A percentile compares a stretch with the other conserved stretches of the same genome.
phyloP scores from a whole-genome alignment of 2,329 filamentous ascomycete genomes.

The Fusarium anguioides region DNA sequence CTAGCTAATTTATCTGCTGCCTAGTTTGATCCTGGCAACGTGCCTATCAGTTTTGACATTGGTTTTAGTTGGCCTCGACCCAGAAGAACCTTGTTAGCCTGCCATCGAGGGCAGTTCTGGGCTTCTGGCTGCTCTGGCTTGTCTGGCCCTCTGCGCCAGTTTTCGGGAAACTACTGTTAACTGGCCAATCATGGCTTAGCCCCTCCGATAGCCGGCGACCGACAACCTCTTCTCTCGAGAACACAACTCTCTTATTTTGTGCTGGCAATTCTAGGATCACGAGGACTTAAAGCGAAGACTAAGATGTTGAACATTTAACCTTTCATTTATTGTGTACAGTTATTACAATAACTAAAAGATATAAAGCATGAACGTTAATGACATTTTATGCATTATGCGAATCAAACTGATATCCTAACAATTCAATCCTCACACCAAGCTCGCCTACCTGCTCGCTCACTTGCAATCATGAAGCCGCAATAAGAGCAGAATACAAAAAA shows the following conservation, averaged over 20 bases:
- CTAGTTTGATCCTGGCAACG: constrained; percentile 3
- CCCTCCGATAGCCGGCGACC: constrained; percentile 43
- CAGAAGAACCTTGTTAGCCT: constrained; percentile 28
- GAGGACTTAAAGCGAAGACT: constrained; percentile 27
- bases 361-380: constrained; percentile 24
- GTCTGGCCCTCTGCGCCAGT: constrained; percentile 11
- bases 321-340: not conserved
- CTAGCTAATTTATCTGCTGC: constrained; percentile 24
- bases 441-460: constrained; percentile 11
- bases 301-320: not conserved
- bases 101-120: constrained; percentile 18
- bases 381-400: constrained; percentile 42
- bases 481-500: constrained; percentile 28
- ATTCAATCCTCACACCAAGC: constrained; percentile 24
- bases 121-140: no score
- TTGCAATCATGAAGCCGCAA: constrained; percentile 16
- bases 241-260: constrained; percentile 26
- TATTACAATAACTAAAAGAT: constrained; percentile 16
- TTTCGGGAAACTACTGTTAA: constrained; percentile 31
- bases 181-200: constrained; percentile 45
- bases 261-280: constrained; percentile 29
- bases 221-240: constrained; percentile 40
- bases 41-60: constrained; percentile 16
- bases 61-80: constrained; percentile 23
- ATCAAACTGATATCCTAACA: constrained; percentile 44